Evolutionary conservation across 2,329 filamentous ascomycete genomes (phyloP).

Genomic region (Fusarium udum): DNA sequence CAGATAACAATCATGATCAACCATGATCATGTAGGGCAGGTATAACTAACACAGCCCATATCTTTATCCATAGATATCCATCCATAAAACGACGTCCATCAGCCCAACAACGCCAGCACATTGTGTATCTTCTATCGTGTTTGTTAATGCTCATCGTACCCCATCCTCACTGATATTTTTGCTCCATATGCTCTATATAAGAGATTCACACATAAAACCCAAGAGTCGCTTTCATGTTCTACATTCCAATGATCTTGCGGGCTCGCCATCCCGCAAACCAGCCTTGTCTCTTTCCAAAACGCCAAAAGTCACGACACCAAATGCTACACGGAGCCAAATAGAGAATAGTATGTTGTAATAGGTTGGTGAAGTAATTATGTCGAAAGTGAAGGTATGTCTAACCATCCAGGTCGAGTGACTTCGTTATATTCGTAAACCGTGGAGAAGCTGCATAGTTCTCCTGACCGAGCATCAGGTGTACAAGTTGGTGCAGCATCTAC

Average conservation of each 20-base stretch:
- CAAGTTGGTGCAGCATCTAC: neutral
- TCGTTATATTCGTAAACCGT: conserved; percentile 21
- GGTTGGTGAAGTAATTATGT: conserved; percentile 27
- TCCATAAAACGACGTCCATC: neutral
- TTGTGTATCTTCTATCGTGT: conserved; percentile 25
- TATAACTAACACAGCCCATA: neutral
- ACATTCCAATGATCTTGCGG: conserved; percentile 14
- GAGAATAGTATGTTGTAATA: conserved; percentile 19
- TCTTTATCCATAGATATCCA: conserved; percentile 4
- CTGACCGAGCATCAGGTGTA: neutral
- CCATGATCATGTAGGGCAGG: neutral
- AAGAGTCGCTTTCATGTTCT: conserved; percentile 28
- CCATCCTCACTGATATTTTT: neutral
- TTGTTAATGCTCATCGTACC: conserved; percentile 14
- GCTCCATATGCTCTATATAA: neutral
- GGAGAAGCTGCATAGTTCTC: neutral
- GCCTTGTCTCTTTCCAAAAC: conserved; percentile 34
- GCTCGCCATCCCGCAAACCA: conserved; percentile 27
- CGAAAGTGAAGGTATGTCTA: conserved; percentile 19
- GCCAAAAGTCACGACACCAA: conserved; percentile 29
- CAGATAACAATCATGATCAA: neutral
- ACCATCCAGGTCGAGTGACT: conserved; percentile 14
- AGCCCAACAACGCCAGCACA: conserved; percentile 14
- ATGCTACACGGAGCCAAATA: conserved; percentile 20
- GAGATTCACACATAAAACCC: neutral